These are phyloP conservation scores for Dictyostelium firmibasis DNA, from an alignment of 78 protist species.

Conservation along the genomic window DNA sequence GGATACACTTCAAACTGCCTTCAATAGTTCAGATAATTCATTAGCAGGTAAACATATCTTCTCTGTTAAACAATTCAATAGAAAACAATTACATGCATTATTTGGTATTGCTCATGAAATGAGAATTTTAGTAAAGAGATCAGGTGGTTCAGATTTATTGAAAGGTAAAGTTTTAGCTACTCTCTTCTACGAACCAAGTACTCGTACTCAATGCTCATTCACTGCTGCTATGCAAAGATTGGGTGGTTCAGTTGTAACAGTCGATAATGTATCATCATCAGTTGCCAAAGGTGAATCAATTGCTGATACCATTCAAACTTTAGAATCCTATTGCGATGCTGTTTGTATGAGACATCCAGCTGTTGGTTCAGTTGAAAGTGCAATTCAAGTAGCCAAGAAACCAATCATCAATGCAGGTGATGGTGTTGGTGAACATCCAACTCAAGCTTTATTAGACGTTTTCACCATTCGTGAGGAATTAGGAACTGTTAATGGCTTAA, in stretches of 20 bases:
- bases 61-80: slow-evolving; percentile 83
- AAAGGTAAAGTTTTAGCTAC: slow-evolving; percentile 77
- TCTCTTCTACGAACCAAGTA: slow-evolving; percentile 94
- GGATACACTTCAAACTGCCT: not conserved
- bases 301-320: slow-evolving; percentile 88
- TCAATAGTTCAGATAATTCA: slow-evolving; percentile 2
- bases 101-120: slow-evolving; percentile 86
- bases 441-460: slow-evolving; percentile 95
- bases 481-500: slow-evolving; percentile 93
- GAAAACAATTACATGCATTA: slow-evolving; percentile 55
- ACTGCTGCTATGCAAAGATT: slow-evolving; percentile 94
- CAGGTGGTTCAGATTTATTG: slow-evolving; percentile 66
- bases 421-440: slow-evolving; percentile 98
- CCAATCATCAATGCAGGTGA: slow-evolving; percentile 97
- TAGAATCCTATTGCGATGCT: slow-evolving; percentile 93
- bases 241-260: slow-evolving; percentile 91
- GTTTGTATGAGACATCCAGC: slow-evolving; percentile 95
- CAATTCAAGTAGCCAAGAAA: slow-evolving; percentile 68
- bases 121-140: slow-evolving; percentile 67
- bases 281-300: slow-evolving; percentile 95
- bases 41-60: slow-evolving; percentile 52
- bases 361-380: slow-evolving; percentile 81
- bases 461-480: slow-evolving; percentile 95
- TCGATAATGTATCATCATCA: slow-evolving; percentile 49
- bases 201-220: slow-evolving; percentile 94